phyloP scores from a whole-genome alignment of 805 yeast genomes.

The Cyberlindnera xishuangbannaensis region DNA sequence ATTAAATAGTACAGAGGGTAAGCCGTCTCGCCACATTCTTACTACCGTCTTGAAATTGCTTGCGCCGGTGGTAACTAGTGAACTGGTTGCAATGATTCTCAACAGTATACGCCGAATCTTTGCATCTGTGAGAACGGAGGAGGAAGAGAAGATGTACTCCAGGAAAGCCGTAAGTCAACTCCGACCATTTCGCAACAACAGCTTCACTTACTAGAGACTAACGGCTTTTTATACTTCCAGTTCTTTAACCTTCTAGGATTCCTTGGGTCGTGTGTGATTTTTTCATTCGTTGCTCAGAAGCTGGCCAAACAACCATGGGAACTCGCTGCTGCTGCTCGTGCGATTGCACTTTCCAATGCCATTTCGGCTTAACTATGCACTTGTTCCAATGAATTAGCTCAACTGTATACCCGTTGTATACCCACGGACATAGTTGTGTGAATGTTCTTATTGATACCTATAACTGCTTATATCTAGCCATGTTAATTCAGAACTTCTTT shows the following conservation, averaged over 20 bases:
- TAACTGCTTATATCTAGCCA: too few species aligned
- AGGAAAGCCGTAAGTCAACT: slow-evolving; percentile 61
- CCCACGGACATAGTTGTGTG: too few species aligned
- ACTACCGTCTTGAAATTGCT: too few species aligned
- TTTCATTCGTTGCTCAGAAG: slow-evolving; percentile 72
- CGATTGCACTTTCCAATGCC: slow-evolving; percentile 20
- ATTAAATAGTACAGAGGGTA: too few species aligned
- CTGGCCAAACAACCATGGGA: slow-evolving; percentile 25
- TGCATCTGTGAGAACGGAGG: slow-evolving; percentile 78
- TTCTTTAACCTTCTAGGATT: slow-evolving; percentile 76
- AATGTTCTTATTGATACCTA: too few species aligned
- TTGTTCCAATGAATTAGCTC: background rate
- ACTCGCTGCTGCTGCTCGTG: slow-evolving; percentile 19
- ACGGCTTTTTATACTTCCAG: slow-evolving; percentile 17
- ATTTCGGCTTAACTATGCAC: slow-evolving; percentile 5
- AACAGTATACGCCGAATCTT: slow-evolving; percentile 76
- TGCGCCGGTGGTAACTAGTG: too few species aligned
- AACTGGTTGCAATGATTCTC: slow-evolving; percentile 46
- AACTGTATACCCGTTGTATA: too few species aligned
- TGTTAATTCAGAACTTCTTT: too few species aligned
- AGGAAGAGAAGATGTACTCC: slow-evolving; percentile 73
- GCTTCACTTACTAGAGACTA: too few species aligned
- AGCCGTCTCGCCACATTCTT: too few species aligned
- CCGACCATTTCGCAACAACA: too few species aligned
- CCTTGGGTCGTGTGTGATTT: slow-evolving; percentile 71